Evolutionary conservation across 2,329 filamentous ascomycete genomes (phyloP).

Genomic region (Cladosporium austrohemisphaericum): DNA sequence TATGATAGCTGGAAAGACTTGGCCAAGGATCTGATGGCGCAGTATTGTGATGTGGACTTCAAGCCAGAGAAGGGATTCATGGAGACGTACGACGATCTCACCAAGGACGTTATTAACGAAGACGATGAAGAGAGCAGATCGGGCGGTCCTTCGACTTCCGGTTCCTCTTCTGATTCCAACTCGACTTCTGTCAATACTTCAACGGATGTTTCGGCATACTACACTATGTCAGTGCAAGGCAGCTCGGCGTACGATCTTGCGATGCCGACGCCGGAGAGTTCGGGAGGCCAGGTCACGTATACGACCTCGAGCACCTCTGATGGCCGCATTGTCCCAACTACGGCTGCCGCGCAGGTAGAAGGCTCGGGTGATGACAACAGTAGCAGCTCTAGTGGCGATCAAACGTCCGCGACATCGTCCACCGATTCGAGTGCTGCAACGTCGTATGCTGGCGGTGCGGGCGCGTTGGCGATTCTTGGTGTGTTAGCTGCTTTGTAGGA

Average conservation of each 20-base stretch:
- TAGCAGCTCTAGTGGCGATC: background rate
- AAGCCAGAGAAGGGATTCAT: background rate
- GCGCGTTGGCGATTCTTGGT: too few species aligned
- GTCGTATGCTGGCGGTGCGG: too few species aligned
- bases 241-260: background rate
- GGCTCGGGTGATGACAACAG: background rate
- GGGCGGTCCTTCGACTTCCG: too few species aligned
- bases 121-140: background rate
- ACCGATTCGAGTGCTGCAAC: too few species aligned
- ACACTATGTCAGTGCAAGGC: too few species aligned
- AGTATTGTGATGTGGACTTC: background rate
- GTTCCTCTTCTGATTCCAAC: too few species aligned
- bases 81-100: too few species aligned
- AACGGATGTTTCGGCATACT: background rate
- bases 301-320: slow-evolving; percentile 16
- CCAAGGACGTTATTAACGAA: background rate
- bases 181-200: background rate
- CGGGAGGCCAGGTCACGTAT: slow-evolving; percentile 16
- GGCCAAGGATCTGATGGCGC: background rate
- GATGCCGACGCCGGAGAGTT: slow-evolving; percentile 18
- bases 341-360: background rate
- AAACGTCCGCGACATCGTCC: too few species aligned
- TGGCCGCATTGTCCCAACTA: slow-evolving; percentile 21
- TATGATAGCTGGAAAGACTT: background rate
- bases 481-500: too few species aligned